phyloP scores from a whole-genome alignment of 805 yeast genomes.

The Maudiozyma barnettii region DNA sequence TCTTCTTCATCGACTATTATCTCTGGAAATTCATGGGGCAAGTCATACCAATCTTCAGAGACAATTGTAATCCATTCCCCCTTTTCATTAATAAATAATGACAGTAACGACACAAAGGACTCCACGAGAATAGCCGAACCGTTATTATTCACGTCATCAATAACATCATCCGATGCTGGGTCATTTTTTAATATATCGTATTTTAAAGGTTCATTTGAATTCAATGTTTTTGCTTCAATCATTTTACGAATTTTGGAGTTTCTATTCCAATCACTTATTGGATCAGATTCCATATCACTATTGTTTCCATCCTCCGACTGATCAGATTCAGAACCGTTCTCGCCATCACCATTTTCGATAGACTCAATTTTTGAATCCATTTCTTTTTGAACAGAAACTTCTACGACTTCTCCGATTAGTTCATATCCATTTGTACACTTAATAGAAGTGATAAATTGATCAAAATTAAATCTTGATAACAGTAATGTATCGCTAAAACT shows the following conservation, averaged over 20 bases:
- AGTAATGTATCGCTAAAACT: conserved; percentile 21
- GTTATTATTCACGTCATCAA: conserved; percentile 19
- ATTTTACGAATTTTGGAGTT: conserved; percentile 13
- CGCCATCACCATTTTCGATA: background rate
- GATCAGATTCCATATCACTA: background rate
- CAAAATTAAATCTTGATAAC: conserved; percentile 21
- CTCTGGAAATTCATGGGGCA: background rate
- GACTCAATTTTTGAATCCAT: background rate
- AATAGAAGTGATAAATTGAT: conserved; percentile 22
- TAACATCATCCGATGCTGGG: conserved; percentile 17
- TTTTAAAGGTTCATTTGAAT: conserved; percentile 4
- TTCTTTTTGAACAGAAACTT: conserved; percentile 4
- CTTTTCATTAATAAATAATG: conserved; percentile 25
- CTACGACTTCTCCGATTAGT: conserved; percentile 21
- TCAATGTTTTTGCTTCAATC: conserved; percentile 7
- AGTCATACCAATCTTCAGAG: conserved; percentile 26
- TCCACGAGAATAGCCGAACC: conserved; percentile 24
- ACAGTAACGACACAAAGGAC: conserved; percentile 20
- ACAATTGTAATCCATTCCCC: conserved; percentile 28
- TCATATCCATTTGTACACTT: conserved; percentile 25
- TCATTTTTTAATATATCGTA: conserved; percentile 14
- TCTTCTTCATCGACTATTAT: background rate
- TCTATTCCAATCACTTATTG: conserved; percentile 19
- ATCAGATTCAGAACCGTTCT: background rate
- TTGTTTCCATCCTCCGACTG: conserved; percentile 1